These are phyloP conservation scores for Saccharomycopsis oosterbeekiorum DNA, from an alignment of 805 yeast genomes.

Conservation along the genomic window DNA sequence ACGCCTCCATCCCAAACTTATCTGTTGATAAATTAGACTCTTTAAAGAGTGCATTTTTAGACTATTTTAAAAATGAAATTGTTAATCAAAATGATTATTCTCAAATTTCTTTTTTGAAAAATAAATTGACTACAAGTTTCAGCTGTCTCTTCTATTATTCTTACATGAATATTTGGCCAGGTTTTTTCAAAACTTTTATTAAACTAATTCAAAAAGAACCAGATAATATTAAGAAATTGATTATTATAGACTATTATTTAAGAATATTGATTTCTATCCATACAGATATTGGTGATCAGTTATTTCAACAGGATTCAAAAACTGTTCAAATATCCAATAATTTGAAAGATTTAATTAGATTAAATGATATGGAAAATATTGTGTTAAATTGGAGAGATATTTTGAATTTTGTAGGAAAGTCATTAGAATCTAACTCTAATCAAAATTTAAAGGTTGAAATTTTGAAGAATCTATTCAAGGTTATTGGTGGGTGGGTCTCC, in stretches of 20 bases:
- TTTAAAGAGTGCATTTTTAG: slow-evolving; percentile 21
- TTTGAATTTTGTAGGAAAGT: slow-evolving; percentile 58
- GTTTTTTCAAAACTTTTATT: slow-evolving; percentile 41
- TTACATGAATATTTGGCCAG: slow-evolving; percentile 40
- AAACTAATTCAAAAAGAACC: slow-evolving; percentile 26
- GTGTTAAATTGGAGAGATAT: slow-evolving; percentile 60
- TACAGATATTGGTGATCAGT: slow-evolving; percentile 87
- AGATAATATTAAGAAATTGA: slow-evolving; percentile 24
- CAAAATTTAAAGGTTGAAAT: slow-evolving; percentile 32
- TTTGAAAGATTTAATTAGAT: slow-evolving; percentile 76
- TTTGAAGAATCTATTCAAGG: slow-evolving; percentile 46
- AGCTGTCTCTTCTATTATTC: slow-evolving; percentile 41
- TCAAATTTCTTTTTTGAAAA: slow-evolving; percentile 35
- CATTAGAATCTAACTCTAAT: slow-evolving; percentile 34
- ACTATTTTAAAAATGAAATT: slow-evolving; percentile 13
- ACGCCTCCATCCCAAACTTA: slow-evolving; percentile 40
- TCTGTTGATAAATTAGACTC: slow-evolving; percentile 16
- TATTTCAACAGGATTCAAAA: slow-evolving; percentile 56
- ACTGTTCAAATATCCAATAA: slow-evolving; percentile 54
- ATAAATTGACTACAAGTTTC: slow-evolving; percentile 48
- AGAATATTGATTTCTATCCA: slow-evolving; percentile 71
- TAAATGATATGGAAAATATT: slow-evolving; percentile 58
- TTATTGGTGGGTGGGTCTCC: slow-evolving; percentile 77
- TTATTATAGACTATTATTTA: slow-evolving; percentile 56
- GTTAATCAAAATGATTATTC: slow-evolving; percentile 15